These are phyloP conservation scores for Polygonum aviculare DNA, from an alignment of 148 eudicot genomes.

Conservation along the genomic window DNA sequence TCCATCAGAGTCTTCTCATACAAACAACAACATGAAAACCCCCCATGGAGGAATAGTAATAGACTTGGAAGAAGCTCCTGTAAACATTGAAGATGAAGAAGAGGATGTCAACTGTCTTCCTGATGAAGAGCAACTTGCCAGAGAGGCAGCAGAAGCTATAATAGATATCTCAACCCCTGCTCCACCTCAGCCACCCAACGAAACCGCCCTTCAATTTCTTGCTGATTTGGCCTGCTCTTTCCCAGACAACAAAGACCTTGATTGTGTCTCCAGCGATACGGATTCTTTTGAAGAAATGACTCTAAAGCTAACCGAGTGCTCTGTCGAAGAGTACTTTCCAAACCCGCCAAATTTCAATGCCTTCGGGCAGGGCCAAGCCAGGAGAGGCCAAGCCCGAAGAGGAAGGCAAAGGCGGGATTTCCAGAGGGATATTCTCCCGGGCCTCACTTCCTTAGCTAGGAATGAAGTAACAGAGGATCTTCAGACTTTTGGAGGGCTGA, in stretches of 20 bases:
- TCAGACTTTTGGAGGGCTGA: conserved; percentile 74
- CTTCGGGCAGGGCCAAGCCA: conserved; percentile 27
- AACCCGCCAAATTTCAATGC: conserved; percentile 49
- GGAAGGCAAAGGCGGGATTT: conserved; percentile 82
- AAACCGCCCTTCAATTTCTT: conserved; percentile 40
- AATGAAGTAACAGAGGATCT: conserved; percentile 92
- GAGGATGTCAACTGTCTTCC: background rate
- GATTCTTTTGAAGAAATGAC: conserved; percentile 71
- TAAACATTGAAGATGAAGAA: conserved; percentile 19
- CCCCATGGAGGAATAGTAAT: conserved; percentile 20
- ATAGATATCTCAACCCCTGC: conserved; percentile 45
- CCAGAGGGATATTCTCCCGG: conserved; percentile 89
- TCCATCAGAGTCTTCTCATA: conserved; percentile 22
- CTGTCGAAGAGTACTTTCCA: conserved; percentile 66
- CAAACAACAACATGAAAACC: conserved; percentile 24
- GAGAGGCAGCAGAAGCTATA: conserved; percentile 62
- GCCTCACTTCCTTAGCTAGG: conserved; percentile 67
- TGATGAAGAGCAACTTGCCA: conserved; percentile 24
- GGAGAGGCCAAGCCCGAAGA: conserved; percentile 65
- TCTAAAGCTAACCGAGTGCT: conserved; percentile 43
- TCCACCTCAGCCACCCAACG: conserved; percentile 20
- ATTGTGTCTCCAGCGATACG: conserved; percentile 21
- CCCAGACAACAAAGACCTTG: conserved; percentile 3
- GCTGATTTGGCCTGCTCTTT: conserved; percentile 38
- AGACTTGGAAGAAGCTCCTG: conserved; percentile 34